Evolutionary conservation across 2,329 filamentous ascomycete species (phyloP), one percentile per base, ranked within the genome.

Genomic region (Fusarium aywerte): DNA sequence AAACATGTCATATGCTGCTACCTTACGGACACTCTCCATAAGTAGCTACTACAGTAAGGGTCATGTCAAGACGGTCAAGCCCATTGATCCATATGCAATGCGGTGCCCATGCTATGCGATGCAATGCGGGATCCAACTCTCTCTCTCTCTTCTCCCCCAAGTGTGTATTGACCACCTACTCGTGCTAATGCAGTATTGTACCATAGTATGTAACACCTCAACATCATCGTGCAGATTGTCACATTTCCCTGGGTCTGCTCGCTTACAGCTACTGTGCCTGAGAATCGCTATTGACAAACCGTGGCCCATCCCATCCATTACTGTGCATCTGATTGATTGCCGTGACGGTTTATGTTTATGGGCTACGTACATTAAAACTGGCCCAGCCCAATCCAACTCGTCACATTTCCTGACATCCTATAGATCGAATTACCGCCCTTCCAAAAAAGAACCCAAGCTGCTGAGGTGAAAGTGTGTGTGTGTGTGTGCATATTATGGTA

Each of bases 201-300:
- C 36, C 21, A 10, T 39, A 39, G n/a, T 39, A 39, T 67, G 65
- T 50, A 67, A 50, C 56, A 55, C 55, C 32, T 68, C 21, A 18
- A 39, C 65, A 69, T 69, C 66, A 69, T 69, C 66, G 66, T 69
- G 66, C 66, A 69, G 65, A 43, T 63, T 50, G 56, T 68, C 61
- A 68, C 65, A 67, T 43, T 48, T 43, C 38, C 44, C n/a, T n/a
- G 32, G 39, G 39, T 47, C 51, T 40, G 53, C 58, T 62, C 65
- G 65, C 54, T 58, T 68, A 58, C 53, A 64, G 51, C 44, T 53
- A 42, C 33, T 62, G 65, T 68, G 50, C 65, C 65, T 68, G 65
- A 68, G 65, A 66, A 68, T 68, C 61, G 40, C 32, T 49, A 39
- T 36, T 7, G n/a, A 27, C 25, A 27, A 43, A 9, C n/a, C 25